Percentiles rank a stretch among this genome's conserved stretches.
phyloP scores from a whole-genome alignment of 768 basidiomycete species.

The Leccinum subtestaceum region DNA sequence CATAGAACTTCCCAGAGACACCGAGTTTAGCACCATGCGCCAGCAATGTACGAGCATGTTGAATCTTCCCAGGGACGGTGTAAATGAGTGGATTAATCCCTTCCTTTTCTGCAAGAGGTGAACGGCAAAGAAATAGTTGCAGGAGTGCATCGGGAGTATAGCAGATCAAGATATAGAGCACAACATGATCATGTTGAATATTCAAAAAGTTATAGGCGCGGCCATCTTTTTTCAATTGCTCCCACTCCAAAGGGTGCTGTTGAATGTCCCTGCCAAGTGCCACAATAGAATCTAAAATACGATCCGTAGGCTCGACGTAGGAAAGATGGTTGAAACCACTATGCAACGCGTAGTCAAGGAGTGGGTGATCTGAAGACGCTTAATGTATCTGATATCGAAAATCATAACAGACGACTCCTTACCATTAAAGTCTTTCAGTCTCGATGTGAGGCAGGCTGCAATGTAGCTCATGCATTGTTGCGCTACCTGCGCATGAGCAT shows the following conservation, averaged over 20 bases:
- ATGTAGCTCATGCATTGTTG: too few relatives aligned
- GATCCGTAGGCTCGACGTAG: background rate
- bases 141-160: background rate
- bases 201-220: too few relatives aligned
- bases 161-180: background rate
- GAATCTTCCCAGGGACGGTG: rapidly evolving
- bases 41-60: background rate
- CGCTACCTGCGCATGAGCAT: too few relatives aligned
- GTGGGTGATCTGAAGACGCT: too few relatives aligned
- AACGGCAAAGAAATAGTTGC: background rate
- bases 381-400: too few relatives aligned
- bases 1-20: background rate
- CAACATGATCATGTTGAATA: too few relatives aligned
- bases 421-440: too few relatives aligned
- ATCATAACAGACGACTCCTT: too few relatives aligned
- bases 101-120: background rate
- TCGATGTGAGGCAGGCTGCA: too few relatives aligned
- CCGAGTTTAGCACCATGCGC: background rate
- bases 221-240: background rate
- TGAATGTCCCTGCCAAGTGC: background rate
- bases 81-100: background rate
- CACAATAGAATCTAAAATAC: background rate
- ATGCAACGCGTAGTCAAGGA: too few relatives aligned
- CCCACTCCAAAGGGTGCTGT: background rate
- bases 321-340: background rate